These are phyloP conservation scores for Jaapia argillacea DNA, from an alignment of 768 basidiomycete genomes.

Conservation along the genomic window DNA sequence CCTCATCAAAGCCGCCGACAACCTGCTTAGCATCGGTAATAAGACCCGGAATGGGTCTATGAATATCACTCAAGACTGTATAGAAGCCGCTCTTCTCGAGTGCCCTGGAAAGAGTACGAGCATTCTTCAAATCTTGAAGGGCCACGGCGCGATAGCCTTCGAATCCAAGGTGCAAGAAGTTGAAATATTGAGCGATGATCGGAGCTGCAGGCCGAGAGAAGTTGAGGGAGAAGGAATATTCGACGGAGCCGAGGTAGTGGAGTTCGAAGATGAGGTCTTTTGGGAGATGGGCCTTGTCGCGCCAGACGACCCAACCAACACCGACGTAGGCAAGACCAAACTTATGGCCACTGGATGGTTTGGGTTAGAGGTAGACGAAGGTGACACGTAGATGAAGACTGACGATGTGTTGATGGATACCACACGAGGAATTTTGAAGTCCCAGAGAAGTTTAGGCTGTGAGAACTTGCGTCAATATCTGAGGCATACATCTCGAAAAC, in stretches of 20 bases:
- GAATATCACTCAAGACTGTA: slow-evolving; percentile 44
- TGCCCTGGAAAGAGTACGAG: slow-evolving; percentile 54
- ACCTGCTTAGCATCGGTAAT: slow-evolving; percentile 19
- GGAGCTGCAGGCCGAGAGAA: slow-evolving; percentile 54
- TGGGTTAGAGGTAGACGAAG: background rate
- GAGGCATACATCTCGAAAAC: slow-evolving; percentile 11
- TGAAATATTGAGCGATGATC: slow-evolving; percentile 55
- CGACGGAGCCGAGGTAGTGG: slow-evolving; percentile 41
- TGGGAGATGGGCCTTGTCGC: slow-evolving; percentile 43
- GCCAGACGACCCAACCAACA: slow-evolving; percentile 60
- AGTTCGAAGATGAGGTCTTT: slow-evolving; percentile 64
- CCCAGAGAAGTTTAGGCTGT: slow-evolving; percentile 43
- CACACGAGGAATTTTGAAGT: slow-evolving; percentile 50
- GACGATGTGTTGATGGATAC: slow-evolving; percentile 45
- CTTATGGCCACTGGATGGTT: slow-evolving; percentile 34
- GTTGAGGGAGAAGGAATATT: slow-evolving; percentile 69
- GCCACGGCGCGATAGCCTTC: slow-evolving; percentile 40
- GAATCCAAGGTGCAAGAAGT: slow-evolving; percentile 51
- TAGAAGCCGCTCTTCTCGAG: slow-evolving; percentile 47
- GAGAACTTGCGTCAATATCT: slow-evolving; percentile 9
- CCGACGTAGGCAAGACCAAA: slow-evolving; percentile 47
- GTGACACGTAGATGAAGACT: background rate
- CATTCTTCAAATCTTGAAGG: slow-evolving; percentile 43
- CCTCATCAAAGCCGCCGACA: slow-evolving; percentile 34
- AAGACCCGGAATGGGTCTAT: slow-evolving; percentile 22